Evolutionary conservation across 2,329 filamentous ascomycete genomes (phyloP).

Genomic region (Paracoccidioides brasiliensis): DNA sequence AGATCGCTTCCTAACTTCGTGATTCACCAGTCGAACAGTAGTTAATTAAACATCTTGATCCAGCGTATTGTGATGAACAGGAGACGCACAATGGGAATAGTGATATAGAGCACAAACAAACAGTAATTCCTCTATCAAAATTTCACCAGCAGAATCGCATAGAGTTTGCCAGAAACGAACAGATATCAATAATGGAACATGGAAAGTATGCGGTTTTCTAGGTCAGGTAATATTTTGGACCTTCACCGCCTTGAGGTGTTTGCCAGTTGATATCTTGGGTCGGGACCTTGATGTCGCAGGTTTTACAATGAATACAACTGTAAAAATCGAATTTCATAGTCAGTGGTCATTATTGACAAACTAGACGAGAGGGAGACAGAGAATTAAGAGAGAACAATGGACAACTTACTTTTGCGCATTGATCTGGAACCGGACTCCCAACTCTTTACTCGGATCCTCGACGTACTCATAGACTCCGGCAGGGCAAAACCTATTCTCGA

Average conservation of each 20-base stretch:
- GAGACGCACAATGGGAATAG: slow-evolving; percentile 1
- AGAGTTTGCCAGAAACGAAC: neutral
- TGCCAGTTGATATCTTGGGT: slow-evolving; percentile 96
- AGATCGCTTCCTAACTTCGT: too few relatives aligned
- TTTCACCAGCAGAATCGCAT: neutral
- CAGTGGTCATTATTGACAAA: neutral
- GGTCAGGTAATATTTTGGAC: slow-evolving; percentile 53
- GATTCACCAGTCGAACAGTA: too few relatives aligned
- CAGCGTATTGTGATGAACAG: neutral
- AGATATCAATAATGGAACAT: neutral
- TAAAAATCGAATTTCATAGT: neutral
- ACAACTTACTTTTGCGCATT: slow-evolving; percentile 80
- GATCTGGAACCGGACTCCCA: slow-evolving; percentile 92
- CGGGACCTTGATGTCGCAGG: slow-evolving; percentile 96
- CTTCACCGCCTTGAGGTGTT: slow-evolving; percentile 81
- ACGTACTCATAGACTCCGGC: slow-evolving; percentile 97
- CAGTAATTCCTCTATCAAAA: neutral
- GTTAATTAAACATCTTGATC: too few relatives aligned
- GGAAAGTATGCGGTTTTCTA: slow-evolving; percentile 14
- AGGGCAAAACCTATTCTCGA: slow-evolving; percentile 95
- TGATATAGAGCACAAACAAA: neutral
- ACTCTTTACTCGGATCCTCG: slow-evolving; percentile 73
- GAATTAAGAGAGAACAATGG: neutral
- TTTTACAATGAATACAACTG: slow-evolving; percentile 99
- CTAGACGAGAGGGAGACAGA: neutral